Evolutionary conservation across 345 rosid genomes (phyloP).

Genomic region (Raphanus raphanistrum): DNA sequence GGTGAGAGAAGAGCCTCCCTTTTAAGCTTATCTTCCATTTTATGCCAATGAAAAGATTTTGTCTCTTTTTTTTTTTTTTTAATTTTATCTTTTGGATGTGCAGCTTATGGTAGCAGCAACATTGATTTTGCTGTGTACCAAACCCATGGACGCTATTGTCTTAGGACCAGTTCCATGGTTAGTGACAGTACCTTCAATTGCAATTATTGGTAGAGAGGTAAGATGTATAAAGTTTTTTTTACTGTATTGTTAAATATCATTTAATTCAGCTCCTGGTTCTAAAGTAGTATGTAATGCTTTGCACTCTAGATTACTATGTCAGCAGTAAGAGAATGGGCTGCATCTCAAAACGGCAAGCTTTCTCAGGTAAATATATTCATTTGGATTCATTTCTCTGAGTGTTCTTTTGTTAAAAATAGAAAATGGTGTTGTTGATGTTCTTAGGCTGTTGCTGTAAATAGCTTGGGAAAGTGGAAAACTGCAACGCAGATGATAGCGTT

Average conservation of each 20-base stretch:
- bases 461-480: constrained; percentile 98
- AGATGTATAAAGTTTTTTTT: constrained; percentile 4
- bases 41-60: background rate
- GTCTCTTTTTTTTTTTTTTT: background rate
- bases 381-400: background rate
- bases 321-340: constrained; percentile 99
- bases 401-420: background rate
- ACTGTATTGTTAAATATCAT: background rate
- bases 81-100: constrained; percentile 15
- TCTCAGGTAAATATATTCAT: constrained; percentile 53
- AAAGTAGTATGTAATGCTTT: constrained; percentile 1
- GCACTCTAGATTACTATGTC: constrained; percentile 91
- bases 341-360: constrained; percentile 83
- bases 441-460: constrained; percentile 98
- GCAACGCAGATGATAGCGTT: constrained; percentile 95
- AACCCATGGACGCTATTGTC: constrained; percentile 57
- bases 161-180: constrained; percentile 78
- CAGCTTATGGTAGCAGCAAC: constrained; percentile 99
- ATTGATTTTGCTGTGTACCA: constrained; percentile 80
- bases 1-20: constrained; percentile 43
- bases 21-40: background rate
- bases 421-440: constrained; percentile 3
- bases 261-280: background rate
- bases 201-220: constrained; percentile 97
- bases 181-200: constrained; percentile 81